Base-by-base conservation (phyloP, 345 rosid genomes). In the Salix viminalis region DNA sequence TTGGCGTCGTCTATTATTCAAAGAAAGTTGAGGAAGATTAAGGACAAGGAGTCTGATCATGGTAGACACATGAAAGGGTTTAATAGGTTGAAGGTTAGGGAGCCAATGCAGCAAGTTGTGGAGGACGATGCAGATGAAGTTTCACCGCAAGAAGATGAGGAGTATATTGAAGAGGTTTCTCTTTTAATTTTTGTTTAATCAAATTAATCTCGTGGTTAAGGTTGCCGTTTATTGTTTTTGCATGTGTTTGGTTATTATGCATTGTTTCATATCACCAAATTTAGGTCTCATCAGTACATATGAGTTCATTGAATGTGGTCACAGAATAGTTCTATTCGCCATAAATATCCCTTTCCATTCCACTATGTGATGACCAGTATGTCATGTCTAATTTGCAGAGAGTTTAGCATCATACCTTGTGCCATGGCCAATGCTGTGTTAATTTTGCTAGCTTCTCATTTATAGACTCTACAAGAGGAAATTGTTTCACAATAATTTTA, bases 61-160 rank as follows among this genome's bases (percentile, higher is more conserved):
- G 99, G 99, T 73, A 88, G 97, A 37, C 99, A 95, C 79, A 86
- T 92, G 93, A 95, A 92, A 79, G 95, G 94, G 44, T 89, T 85
- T 73, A 89, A 85, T 73, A 84, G 98, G 65, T 76, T 64, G 77
- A 90, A 87, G 75, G 87, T 87, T 71, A 87, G 92, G 75, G 96
- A 91, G 60, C 90, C 96, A 3, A 79, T 79, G 79, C 68, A 74
- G 7, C 79, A 76, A 70, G 76, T 78, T 3, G 86, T 81, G 61
- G 77, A 71, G 60, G 85, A 79, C 72, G 86, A 83, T 66, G 75
- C 39, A 19, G 91, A 65, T 19, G 81, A 79, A 3, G 80, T 24
- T 21, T 80, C 80, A 0, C 73, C 75, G 46, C 81, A 72, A 75
- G 89, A 78, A 58, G 90, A 85, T 16, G 86, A 77, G 75, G 85